Evolutionary conservation across 2,329 filamentous ascomycete species (phyloP), one percentile per base, ranked within the genome.

Genomic region (Penicillium sp.): DNA sequence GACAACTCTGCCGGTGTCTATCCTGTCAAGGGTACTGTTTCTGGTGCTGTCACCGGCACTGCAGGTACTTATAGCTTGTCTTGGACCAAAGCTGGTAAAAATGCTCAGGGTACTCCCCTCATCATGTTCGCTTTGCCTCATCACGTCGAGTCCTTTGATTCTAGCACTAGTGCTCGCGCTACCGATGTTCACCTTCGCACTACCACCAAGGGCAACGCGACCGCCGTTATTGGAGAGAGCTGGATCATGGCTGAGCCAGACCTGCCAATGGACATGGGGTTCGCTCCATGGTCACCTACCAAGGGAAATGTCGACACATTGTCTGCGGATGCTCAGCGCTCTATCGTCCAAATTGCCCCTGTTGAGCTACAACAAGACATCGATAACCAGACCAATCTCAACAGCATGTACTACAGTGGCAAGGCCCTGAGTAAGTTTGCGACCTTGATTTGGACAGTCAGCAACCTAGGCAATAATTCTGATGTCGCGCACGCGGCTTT

Each of bases 361-460:
- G 84, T 82, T 22, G 95, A 99, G 74, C 80, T 96, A 0, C 84
- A 85, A 0, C 89, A 95, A 76, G 84, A 93, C 72, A 91, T 97
- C 76, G 76, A 81, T n/a, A 79, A 80, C 0, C 89, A 95, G 71
- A 87, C 87, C 5, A 86, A 95, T 65, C 80, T 91, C 38, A 85
- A 94, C 73, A 96, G 92, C 40, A 93, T 97, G 87, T 98, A 98
- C 77, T 97, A 89, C 76, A 91, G 90, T 68, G 95, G 95, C 68
- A 98, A 94, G 82, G 89, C 87, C 0, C 78, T 95, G 19, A 89
- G 88, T 64, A 94, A 94, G 73, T 93, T 92, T 75, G 91, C 89
- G 0, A 81, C 81, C 16, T 80, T 93, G 30, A 78, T 91, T 42
- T 88, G 90, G 68, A 85, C 87, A 0, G 81, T 88, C 45, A 81